Base-by-base conservation (phyloP, 2,329 filamentous ascomycete species). In the Alternaria burnsii region DNA sequence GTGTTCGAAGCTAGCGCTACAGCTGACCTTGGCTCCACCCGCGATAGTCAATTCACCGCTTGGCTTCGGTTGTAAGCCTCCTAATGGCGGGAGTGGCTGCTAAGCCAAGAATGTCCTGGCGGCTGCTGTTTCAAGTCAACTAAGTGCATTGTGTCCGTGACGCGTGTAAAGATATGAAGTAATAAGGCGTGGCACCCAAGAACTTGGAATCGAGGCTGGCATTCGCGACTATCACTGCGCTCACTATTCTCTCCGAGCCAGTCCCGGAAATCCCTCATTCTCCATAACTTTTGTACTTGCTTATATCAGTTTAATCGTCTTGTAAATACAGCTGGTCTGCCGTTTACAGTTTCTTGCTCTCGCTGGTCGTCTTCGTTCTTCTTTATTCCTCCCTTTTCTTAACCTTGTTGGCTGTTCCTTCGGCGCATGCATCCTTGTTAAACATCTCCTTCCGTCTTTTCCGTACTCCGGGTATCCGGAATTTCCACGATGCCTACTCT, bases 401-500 rank as follows among this genome's bases (percentile, higher is more conserved):
- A 38, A 50, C 26, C 26, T 11, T 12, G 26, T 36, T 42, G 22
- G 14, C 43, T 28, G 20, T 47, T 48, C 16, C 26, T 32, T 48
- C 44, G 24, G 28, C 44, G 54, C 54, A 56, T 56, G 44, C 36
- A 42, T 51, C 22, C 36, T 34, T 40, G 10, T 52, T 43, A 34
- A 34, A 20, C 10, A n/a, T 46, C 14, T 36, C 22, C 44, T 48
- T 43, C 32, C 16, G 18, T 48, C 42, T 48, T 50, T 30, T 38
- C 28, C 12, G 12, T 3, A 38, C 26, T 34, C 42, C 3, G 12
- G 20, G 18, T 10, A 20, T 7, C 36, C 12, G 9, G 14, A 16
- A 24, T 32, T 5, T 20, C 34, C 41, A 58, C 71, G 44, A 84
- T 84, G 82, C 82, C 82, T 52, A 79, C 79, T 22, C 79, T 85